Percentiles rank a stretch among this genome's conserved stretches.
These are phyloP conservation scores for Escallonia rubra DNA, from an alignment of 129 eudicot genomes.

Conservation along the genomic window DNA sequence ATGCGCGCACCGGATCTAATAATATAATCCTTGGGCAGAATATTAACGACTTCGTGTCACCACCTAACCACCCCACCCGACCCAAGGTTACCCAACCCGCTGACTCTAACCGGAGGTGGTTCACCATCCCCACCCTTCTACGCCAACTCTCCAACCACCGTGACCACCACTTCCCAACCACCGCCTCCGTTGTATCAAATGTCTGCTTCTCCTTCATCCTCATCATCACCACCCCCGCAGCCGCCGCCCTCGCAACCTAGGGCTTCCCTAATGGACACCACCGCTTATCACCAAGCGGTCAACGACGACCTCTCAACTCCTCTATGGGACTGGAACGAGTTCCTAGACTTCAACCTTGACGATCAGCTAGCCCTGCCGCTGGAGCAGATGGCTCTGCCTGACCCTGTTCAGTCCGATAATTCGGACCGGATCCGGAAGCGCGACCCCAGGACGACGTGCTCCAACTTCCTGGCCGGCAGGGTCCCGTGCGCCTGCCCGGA, in stretches of 20 bases:
- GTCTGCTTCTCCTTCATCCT: neutral
- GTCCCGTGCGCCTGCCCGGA: constrained; percentile 96
- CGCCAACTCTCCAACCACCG: neutral
- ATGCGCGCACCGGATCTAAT: no score
- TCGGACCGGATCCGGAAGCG: constrained; percentile 62
- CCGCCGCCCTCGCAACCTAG: constrained; percentile 9
- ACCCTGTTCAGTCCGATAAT: constrained; percentile 10
- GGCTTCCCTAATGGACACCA: constrained; percentile 24
- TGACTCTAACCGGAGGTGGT: neutral
- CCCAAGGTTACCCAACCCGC: neutral
- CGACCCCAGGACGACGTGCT: constrained; percentile 69
- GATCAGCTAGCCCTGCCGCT: constrained; percentile 26
- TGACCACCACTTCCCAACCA: neutral
- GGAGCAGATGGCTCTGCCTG: constrained; percentile 3
- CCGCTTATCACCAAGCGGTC: neutral
- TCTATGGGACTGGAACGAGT: constrained; percentile 56
- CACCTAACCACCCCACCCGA: no score
- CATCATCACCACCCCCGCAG: neutral
- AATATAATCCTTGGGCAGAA: no score
- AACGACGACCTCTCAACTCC: constrained; percentile 21
- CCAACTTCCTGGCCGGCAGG: constrained; percentile 75
- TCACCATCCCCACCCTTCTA: neutral
- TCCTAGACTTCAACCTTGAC: constrained; percentile 60
- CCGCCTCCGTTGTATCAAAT: neutral
- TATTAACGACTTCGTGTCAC: no score